Base-by-base conservation (phyloP, 2,329 filamentous ascomycete species). In the Epichloe hybrida region DNA sequence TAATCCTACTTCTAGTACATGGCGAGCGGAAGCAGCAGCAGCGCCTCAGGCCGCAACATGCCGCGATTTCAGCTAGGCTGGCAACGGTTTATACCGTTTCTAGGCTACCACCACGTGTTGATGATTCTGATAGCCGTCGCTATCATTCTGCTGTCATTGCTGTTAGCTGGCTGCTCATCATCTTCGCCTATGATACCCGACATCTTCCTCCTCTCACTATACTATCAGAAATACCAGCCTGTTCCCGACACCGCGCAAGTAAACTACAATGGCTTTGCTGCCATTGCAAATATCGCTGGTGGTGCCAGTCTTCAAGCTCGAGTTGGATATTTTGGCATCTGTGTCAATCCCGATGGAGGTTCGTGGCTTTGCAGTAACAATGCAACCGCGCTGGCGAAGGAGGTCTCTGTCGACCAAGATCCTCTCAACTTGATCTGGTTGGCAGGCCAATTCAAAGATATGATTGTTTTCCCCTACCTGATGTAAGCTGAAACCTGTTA, bases 161-260 rank as follows among this genome's bases (percentile, higher is more conserved):
- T 98, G 61, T 75, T 98, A 58, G 91, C 93, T 62, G 93, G 93
- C 61, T 98, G 93, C 70, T 97, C 93, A 4, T 97, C 91, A 9
- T 95, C 91, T 40, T 96, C 91, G 48, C 93, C 91, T 2, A 74
- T 95, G 50, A 96, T 98, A 60, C 93, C 93, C 27, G 83, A 84
- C 64, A 97, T 98, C 69, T 98, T 96, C 77, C 81, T 98, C 59
- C 87, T 98, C 57, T 95, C 90, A n/a, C 80, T 98, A 62, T 97
- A 95, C 79, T 98, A 96, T 73, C 74, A 95, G 66, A 75, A 79
- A 55, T 96, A 96, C 71, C 81, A 83, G 20, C 87, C 93, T 3
- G 74, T 79, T 31, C 91, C 91, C 58, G 82, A 87, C 59, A 86
- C 88, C 5, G 79, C 91, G 9, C 91, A 97, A 71, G 89, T 95